Conservation (phyloP, 345 rosid species). For the Eucalyptus pumila region DNA sequence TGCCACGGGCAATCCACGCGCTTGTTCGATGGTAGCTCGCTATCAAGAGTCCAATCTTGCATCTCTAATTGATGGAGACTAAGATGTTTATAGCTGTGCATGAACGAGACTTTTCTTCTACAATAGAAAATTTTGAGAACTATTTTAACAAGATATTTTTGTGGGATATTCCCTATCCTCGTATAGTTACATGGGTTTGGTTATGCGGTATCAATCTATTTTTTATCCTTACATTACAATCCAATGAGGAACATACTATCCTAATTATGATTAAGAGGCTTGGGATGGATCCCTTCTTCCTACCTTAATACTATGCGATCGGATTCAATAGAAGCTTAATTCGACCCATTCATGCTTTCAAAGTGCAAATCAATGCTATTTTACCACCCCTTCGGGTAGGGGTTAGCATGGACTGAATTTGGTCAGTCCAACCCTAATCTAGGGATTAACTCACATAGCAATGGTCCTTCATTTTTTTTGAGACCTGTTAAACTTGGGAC, state of each 20-base stretch:
- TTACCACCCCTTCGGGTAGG: too few relatives aligned
- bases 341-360: not conserved
- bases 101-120: not conserved
- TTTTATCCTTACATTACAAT: not conserved
- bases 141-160: not conserved
- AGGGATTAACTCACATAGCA: too few relatives aligned
- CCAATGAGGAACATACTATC: not conserved
- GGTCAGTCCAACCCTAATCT: too few relatives aligned
- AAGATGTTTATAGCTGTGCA: not conserved
- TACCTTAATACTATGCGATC: not conserved
- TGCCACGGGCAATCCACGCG: not conserved
- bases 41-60: not conserved
- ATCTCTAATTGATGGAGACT: not conserved
- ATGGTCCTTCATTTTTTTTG: too few relatives aligned
- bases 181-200: not conserved
- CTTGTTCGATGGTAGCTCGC: not conserved
- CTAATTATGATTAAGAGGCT: not conserved
- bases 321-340: not conserved
- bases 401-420: too few relatives aligned
- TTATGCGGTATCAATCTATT: not conserved
- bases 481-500: fast-evolving
- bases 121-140: not conserved
- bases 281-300: not conserved
- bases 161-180: not conserved
- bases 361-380: too few relatives aligned